Evolutionary conservation across 202 grass and related monocot genomes (phyloP), one percentile per base, ranked within the genome.

Genomic region (Setaria viridis): DNA sequence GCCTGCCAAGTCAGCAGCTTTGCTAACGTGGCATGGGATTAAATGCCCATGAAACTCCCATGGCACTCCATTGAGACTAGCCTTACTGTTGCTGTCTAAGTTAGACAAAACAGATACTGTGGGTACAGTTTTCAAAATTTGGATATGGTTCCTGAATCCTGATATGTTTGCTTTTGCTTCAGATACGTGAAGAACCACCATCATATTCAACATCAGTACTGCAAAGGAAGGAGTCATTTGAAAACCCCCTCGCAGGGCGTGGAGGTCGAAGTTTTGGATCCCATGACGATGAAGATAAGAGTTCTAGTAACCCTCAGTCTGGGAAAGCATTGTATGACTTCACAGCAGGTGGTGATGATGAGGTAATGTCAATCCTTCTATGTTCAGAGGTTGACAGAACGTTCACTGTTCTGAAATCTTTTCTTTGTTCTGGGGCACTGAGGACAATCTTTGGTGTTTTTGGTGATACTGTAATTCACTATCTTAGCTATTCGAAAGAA

Each of bases 321-420:
- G 97, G 97, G 35, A 94, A 92, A 87, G 97, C 97, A 62, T 57
- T 99, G 72, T 99, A 99, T 82, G 97, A 99, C 83, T 99, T 97
- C 83, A 97, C 97, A 62, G 97, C 97, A 66, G 97, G 97, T 8
- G 97, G 94, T 2, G 94, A 97, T 76, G 97, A 97, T 89, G 97
- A 99, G 97, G 97, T 99, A 97, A 82, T 47, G 37, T 59, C 3
- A 46, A 41, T 82, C 46, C 71, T 77, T 70, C 10, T 49, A 70
- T 85, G 46, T 53, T 74, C 41, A 73, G 45, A 74, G 69, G 6
- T 87, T 82, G 78, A 73, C 30, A 21, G 41, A 55, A 34, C 20
- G 57, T 89, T 82, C 67, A 4, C 74, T 90, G 51, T 80, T 80
- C 33, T 87, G 39, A 78, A 68, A 46, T 62, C 17, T 59, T 25